Percentiles rank a stretch among this genome's conserved stretches.
These are phyloP conservation scores for Neoboletus subvelutipes DNA, from an alignment of 768 basidiomycete species.

Conservation along the genomic window DNA sequence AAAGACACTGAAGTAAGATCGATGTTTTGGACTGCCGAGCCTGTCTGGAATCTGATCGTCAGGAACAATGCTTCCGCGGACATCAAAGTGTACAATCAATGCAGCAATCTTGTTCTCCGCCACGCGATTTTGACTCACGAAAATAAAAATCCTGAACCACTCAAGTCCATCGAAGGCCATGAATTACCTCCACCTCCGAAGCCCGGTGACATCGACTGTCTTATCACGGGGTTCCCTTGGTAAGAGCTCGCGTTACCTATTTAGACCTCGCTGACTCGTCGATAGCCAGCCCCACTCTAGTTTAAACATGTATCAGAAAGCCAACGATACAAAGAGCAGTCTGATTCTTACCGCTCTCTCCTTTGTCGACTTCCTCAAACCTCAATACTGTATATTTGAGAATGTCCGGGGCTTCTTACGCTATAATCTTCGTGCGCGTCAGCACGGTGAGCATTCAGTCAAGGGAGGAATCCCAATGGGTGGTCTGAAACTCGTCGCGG, in stretches of 20 bases:
- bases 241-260: conserved; percentile 20
- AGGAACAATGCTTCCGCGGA: conserved; percentile 52
- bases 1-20: conserved; percentile 54
- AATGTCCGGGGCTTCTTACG: conserved; percentile 48
- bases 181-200: conserved; percentile 46
- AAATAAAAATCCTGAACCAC: conserved; percentile 40
- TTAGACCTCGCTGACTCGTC: conserved; percentile 3
- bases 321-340: conserved; percentile 66
- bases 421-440: conserved; percentile 39
- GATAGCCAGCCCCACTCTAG: conserved; percentile 70
- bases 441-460: conserved; percentile 42
- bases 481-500: conserved; percentile 64
- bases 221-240: conserved; percentile 80
- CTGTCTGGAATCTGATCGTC: conserved; percentile 5
- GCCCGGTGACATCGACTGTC: conserved; percentile 56
- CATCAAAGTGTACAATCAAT: conserved; percentile 65
- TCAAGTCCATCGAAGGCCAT: conserved; percentile 39
- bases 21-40: background rate
- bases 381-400: conserved; percentile 47
- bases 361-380: conserved; percentile 42
- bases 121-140: conserved; percentile 55
- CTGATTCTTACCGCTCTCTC: conserved; percentile 59
- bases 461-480: conserved; percentile 71
- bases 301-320: conserved; percentile 69
- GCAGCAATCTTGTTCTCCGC: conserved; percentile 60